Evolutionary conservation across 352 stramenopile species (phyloP).

Genomic region (Phytophthora pini): DNA sequence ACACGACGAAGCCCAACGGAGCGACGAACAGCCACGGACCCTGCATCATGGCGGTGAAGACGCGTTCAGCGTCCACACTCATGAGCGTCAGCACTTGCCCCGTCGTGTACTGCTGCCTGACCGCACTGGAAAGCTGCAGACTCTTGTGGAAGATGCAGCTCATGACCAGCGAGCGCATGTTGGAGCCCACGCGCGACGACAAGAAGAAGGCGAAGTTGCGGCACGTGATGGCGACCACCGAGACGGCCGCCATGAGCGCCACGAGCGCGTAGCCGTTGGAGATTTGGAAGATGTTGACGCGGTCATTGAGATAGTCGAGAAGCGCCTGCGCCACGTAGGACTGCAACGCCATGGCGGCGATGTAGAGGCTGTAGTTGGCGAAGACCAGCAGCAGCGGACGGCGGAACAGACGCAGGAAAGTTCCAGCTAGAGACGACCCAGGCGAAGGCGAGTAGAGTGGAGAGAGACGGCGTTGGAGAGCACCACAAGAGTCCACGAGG

Average conservation of each 20-base stretch:
- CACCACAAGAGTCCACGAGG: slow-evolving; percentile 20
- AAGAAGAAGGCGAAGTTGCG: slow-evolving; percentile 43
- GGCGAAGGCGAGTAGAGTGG: slow-evolving; percentile 21
- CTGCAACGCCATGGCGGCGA: slow-evolving; percentile 34
- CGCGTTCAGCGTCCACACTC: slow-evolving; percentile 37
- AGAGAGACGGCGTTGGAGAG: slow-evolving; percentile 15
- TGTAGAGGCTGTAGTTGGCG: slow-evolving; percentile 33
- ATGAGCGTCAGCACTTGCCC: slow-evolving; percentile 43
- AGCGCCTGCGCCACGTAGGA: slow-evolving; percentile 30
- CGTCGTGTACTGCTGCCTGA: slow-evolving; percentile 32
- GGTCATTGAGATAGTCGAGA: slow-evolving; percentile 27
- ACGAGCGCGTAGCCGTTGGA: slow-evolving; percentile 30
- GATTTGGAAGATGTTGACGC: slow-evolving; percentile 27
- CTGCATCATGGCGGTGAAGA: slow-evolving; percentile 35
- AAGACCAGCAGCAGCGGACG: slow-evolving; percentile 22
- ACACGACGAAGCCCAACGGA: slow-evolving; percentile 29
- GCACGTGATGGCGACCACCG: slow-evolving; percentile 27
- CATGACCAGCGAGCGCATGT: slow-evolving; percentile 42
- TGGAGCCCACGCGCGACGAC: slow-evolving; percentile 31
- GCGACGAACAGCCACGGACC: slow-evolving; percentile 32
- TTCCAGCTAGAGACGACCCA: slow-evolving; percentile 14
- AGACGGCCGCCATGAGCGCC: slow-evolving; percentile 15
- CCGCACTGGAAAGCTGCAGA: slow-evolving; percentile 66
- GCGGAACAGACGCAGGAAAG: slow-evolving; percentile 30
- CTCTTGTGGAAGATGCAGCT: slow-evolving; percentile 42